Conservation (phyloP, 768 basidiomycete species). For the Tylopilus plumbeoviolaceoides region DNA sequence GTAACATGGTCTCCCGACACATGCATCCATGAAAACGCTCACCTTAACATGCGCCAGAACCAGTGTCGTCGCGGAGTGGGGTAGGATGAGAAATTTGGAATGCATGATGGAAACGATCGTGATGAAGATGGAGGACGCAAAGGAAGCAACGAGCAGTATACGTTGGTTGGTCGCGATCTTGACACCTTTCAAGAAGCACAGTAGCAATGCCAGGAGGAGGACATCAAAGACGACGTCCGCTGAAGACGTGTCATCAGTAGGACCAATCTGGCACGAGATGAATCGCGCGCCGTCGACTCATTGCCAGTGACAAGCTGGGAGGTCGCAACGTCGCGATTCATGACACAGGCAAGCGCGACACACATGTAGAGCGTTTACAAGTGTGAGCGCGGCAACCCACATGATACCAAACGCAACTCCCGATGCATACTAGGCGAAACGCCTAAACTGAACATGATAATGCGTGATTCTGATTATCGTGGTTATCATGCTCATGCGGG, state of each 20-base stretch:
- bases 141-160: constrained; percentile 7
- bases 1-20: no score
- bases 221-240: constrained; percentile 12
- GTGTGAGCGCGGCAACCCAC: not conserved
- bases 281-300: not conserved
- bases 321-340: no score
- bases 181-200: not conserved
- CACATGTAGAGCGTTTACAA: not conserved
- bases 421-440: not conserved
- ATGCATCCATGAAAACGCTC: no score
- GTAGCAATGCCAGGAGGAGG: constrained; percentile 3
- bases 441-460: not conserved
- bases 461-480: not conserved
- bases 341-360: not conserved
- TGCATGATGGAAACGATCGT: constrained; percentile 8
- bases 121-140: constrained; percentile 12
- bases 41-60: constrained; percentile 14
- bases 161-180: constrained; percentile 1
- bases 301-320: constrained; percentile 2
- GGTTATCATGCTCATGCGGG: constrained; percentile 5
- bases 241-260: not conserved
- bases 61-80: not conserved
- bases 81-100: not conserved
- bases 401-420: not conserved
- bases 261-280: not conserved